These are phyloP conservation scores for Oxytropis ochrocephala DNA, from an alignment of 306 rosid genomes.

Conservation along the genomic window DNA sequence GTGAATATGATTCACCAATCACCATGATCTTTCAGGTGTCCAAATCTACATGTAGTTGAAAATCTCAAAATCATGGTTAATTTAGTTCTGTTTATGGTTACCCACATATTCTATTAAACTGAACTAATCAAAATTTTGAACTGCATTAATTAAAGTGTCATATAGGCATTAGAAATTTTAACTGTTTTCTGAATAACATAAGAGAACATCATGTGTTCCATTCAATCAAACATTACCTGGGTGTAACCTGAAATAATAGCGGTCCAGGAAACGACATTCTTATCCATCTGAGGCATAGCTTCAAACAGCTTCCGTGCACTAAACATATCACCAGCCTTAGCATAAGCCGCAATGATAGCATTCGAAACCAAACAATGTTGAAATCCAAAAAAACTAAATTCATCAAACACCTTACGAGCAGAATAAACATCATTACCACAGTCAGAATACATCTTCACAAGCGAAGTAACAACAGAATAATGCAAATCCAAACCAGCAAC, in stretches of 20 bases:
- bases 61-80: no score
- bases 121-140: no score
- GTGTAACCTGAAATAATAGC: constrained; percentile 47
- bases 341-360: constrained; percentile 54
- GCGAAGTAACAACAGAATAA: constrained; percentile 28
- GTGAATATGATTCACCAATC: no score
- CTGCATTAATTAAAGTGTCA: no score
- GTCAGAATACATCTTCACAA: constrained; percentile 53
- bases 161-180: no score
- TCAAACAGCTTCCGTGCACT: constrained; percentile 53
- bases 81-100: no score
- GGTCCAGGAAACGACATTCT: constrained; percentile 62
- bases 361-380: constrained; percentile 27
- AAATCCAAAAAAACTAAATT: background rate
- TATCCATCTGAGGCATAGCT: constrained; percentile 39
- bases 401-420: constrained; percentile 55
- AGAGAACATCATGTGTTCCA: no score
- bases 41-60: no score
- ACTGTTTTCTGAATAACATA: no score
- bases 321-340: constrained; percentile 41
- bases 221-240: background rate
- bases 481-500: constrained; percentile 33
- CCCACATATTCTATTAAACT: no score
- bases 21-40: no score
- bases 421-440: constrained; percentile 25